phyloP scores from a whole-genome alignment of 1,284 basidiomycete genomes.

The Moesziomyces antarcticus region DNA sequence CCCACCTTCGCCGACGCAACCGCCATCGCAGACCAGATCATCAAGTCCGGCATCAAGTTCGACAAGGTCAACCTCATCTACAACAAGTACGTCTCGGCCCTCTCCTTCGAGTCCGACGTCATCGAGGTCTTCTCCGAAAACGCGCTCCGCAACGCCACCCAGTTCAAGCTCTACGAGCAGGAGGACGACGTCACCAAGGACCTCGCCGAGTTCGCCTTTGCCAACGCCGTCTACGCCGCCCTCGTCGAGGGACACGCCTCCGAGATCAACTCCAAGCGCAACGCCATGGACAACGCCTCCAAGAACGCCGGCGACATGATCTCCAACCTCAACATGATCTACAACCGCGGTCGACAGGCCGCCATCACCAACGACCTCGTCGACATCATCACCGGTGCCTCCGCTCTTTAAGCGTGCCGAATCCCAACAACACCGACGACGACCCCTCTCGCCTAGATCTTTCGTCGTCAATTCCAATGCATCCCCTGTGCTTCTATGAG shows the following conservation, averaged over 20 bases:
- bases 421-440: conserved; percentile 4
- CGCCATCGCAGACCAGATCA: conserved; percentile 90
- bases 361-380: conserved; percentile 95
- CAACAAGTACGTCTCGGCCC: conserved; percentile 94
- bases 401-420: conserved; percentile 66
- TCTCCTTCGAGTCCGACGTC: conserved; percentile 86
- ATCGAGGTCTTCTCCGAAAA: conserved; percentile 74
- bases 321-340: conserved; percentile 65
- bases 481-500: too few species aligned
- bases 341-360: conserved; percentile 99
- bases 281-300: conserved; percentile 99
- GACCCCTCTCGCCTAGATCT: not conserved
- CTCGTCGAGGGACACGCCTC: conserved; percentile 96
- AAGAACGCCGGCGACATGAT: conserved; percentile 82
- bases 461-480: not conserved
- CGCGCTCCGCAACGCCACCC: conserved; percentile 73
- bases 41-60: conserved; percentile 85
- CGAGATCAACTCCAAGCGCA: conserved; percentile 83
- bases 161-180: conserved; percentile 66
- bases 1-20: conserved; percentile 97
- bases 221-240: conserved; percentile 94
- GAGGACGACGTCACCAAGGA: conserved; percentile 85
- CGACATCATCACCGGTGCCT: conserved; percentile 88
- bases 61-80: conserved; percentile 88
- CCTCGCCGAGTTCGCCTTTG: conserved; percentile 92